phyloP scores from a whole-genome alignment of 2,329 filamentous ascomycete species.

The Ceratocystis lukuohia region DNA sequence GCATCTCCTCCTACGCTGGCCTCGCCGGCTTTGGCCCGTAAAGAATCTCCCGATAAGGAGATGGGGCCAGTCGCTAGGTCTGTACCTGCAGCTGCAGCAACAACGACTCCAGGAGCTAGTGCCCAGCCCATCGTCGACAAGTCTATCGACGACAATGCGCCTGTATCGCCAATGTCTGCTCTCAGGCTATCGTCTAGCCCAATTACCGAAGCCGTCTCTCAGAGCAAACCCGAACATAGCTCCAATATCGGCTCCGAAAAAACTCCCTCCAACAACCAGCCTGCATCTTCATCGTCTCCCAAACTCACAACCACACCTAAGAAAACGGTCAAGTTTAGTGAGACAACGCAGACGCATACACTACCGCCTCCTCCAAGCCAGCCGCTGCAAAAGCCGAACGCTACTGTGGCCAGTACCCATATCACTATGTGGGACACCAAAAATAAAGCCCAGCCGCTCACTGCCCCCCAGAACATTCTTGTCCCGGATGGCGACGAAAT shows the following conservation, averaged over 20 bases:
- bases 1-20: background rate
- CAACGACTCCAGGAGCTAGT: background rate
- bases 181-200: background rate
- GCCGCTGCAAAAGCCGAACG: background rate
- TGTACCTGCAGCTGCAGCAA: background rate
- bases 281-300: background rate
- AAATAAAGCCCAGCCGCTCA: conserved; percentile 20
- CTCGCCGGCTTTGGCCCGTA: background rate
- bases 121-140: background rate
- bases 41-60: no score
- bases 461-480: background rate
- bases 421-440: conserved; percentile 10
- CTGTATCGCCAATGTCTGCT: background rate
- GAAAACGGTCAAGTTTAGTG: conserved; percentile 17
- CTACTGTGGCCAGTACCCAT: background rate
- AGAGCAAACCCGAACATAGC: background rate
- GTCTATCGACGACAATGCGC: background rate
- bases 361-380: background rate
- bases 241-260: no score
- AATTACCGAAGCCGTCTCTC: background rate
- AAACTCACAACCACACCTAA: conserved; percentile 9
- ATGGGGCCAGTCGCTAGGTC: no score
- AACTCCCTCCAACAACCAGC: background rate
- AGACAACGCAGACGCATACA: conserved; percentile 8
- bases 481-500: conserved; percentile 28